Evolutionary conservation across 2,329 filamentous ascomycete species (phyloP), one percentile per base, ranked within the genome.

Genomic region (Aspergillus luchuensis): DNA sequence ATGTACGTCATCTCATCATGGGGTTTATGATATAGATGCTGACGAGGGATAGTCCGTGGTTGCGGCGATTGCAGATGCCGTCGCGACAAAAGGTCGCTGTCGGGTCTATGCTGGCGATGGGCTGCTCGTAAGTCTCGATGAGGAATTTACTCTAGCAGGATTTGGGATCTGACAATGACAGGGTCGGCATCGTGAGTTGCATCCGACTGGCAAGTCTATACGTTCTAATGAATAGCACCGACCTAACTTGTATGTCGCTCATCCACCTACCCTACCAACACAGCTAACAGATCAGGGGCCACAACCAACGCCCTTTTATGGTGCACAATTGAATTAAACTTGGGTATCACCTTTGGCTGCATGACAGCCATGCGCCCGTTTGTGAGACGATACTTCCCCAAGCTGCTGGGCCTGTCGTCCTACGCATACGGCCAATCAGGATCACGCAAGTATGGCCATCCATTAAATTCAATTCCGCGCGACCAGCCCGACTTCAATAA

Each of bases 21-120:
- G 3, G 19, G n/a, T 2, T 21, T 21, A 48, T 10, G 10, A 50
- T 11, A 8, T 21, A 2, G 6, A 10, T 15, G 28, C 17, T 30
- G 47, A 38, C 57, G 19, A 47, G 11, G 28, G 1, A n/a, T 49
- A 71, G 66, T 51, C 71, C 72, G 2, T 68, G 72, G 62, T 53
- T 75, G 8, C 67, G 67, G 23, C 64, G 62, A 51, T 62, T 75
- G 47, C 70, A 75, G 56, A 72, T 74, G 67, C 70, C 71, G 1
- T 2, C 61, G 13, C 61, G 67, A 19, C 69, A 74, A 53, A 74
- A 74, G 56, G 64, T 74, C 54, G 71, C 67, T 3, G 62, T 74
- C 8, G 62, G 61, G 5, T 62, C 36, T n/a, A 66, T 73, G n/a
- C 52, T 72, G 7, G 67, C 66, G 0, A 72, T 70, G 65, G 70